phyloP scores from a whole-genome alignment of 148 eudicot genomes.

The Talinum fruticosum region DNA sequence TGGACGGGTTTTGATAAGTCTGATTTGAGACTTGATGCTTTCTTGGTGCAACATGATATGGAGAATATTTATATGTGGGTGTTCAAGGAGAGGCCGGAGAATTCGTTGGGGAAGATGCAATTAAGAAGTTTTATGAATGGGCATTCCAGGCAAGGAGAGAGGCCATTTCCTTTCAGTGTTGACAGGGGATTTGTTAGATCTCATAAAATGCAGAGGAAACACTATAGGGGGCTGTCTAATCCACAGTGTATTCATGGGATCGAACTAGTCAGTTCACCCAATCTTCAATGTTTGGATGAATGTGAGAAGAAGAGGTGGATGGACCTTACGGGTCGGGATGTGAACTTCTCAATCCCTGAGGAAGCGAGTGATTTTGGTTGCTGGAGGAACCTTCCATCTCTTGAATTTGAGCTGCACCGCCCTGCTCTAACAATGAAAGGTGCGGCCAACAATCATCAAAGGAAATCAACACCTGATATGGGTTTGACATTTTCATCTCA shows the following conservation, averaged over 20 bases:
- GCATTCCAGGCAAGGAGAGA: constrained; percentile 63
- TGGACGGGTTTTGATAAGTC: constrained; percentile 55
- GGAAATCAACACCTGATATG: constrained; percentile 38
- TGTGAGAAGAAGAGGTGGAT: constrained; percentile 54
- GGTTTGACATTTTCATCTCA: constrained; percentile 37
- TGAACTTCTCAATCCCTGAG: constrained; percentile 35
- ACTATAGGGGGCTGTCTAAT: constrained; percentile 58
- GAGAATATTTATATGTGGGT: constrained; percentile 60
- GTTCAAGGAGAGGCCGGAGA: constrained; percentile 52
- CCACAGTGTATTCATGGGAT: constrained; percentile 73
- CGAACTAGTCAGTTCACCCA: constrained; percentile 49
- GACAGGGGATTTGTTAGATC: constrained; percentile 63
- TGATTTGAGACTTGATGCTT: constrained; percentile 61
- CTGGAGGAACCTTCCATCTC: constrained; percentile 58
- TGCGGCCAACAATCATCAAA: constrained; percentile 19
- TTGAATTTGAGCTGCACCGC: constrained; percentile 54
- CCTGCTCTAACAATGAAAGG: constrained; percentile 33
- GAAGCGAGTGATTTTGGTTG: constrained; percentile 59
- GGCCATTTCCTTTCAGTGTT: constrained; percentile 54
- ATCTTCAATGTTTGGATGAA: constrained; percentile 39
- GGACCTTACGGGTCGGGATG: constrained; percentile 59
- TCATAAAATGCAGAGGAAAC: constrained; percentile 71
- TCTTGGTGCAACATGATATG: constrained; percentile 66
- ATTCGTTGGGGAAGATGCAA: constrained; percentile 66
- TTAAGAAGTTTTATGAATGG: constrained; percentile 67